Percentiles rank a stretch among this genome's conserved stretches.
Conservation (phyloP, 2,329 filamentous ascomycete genomes). For the Sarocladium brachiariae region DNA sequence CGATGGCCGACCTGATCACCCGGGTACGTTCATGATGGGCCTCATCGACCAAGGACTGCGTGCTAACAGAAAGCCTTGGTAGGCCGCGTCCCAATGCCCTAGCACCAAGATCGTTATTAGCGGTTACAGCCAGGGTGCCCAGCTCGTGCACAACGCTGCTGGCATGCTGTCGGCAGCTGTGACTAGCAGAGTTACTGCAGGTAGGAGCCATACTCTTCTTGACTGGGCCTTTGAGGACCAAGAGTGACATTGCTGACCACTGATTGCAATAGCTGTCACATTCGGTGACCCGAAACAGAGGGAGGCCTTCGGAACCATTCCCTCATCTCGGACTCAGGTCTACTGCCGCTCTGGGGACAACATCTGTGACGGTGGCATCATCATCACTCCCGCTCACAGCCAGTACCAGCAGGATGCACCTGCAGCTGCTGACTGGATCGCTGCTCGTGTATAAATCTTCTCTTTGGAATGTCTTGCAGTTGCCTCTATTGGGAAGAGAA, state of each 20-base stretch:
- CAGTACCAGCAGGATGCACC: slow-evolving; percentile 23
- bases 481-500: too few relatives aligned
- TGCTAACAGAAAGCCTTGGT: slow-evolving; percentile 18
- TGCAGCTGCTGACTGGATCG: slow-evolving; percentile 22
- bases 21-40: too few relatives aligned
- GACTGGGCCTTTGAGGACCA: not conserved
- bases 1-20: slow-evolving; percentile 26
- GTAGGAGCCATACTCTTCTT: slow-evolving; percentile 13
- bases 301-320: slow-evolving; percentile 14
- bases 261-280: slow-evolving; percentile 15
- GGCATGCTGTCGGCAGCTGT: slow-evolving; percentile 27
- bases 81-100: slow-evolving; percentile 34
- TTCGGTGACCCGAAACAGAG: slow-evolving; percentile 20
- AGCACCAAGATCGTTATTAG: slow-evolving; percentile 38
- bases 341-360: slow-evolving; percentile 26
- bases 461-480: too few relatives aligned
- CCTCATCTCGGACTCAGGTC: slow-evolving; percentile 14
- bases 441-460: slow-evolving; percentile 8
- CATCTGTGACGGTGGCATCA: slow-evolving; percentile 23
- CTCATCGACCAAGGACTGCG: not conserved
- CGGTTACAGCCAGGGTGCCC: slow-evolving; percentile 37
- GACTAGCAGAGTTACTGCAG: slow-evolving; percentile 21
- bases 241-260: slow-evolving; percentile 8
- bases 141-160: slow-evolving; percentile 37
- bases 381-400: slow-evolving; percentile 20